Percentiles rank a stretch among this genome's conserved stretches.
These are phyloP conservation scores for Aciculosporium take DNA, from an alignment of 2,329 filamentous ascomycete species.

Conservation along the genomic window DNA sequence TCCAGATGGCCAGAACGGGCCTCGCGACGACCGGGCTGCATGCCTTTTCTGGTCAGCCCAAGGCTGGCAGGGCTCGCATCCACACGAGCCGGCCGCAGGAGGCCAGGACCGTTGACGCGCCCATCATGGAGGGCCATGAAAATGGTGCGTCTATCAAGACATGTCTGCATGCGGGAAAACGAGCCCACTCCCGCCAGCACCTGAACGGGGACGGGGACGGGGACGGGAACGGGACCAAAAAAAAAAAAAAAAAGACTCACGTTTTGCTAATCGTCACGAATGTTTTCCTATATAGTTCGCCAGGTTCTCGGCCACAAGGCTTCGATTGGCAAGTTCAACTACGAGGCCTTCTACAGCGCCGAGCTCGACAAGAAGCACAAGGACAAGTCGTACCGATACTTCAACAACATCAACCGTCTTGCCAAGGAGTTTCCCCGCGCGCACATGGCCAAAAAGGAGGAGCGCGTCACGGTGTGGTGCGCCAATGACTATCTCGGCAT, in stretches of 20 bases:
- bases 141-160: conserved; percentile 28
- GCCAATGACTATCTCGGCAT: conserved; percentile 98
- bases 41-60: conserved; percentile 34
- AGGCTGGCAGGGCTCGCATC: conserved; percentile 53
- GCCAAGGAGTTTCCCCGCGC: conserved; percentile 92
- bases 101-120: conserved; percentile 59
- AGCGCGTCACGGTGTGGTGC: conserved; percentile 95
- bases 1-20: conserved; percentile 53
- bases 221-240: too few relatives aligned
- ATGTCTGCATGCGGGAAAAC: too few relatives aligned
- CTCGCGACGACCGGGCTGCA: conserved; percentile 35
- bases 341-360: conserved; percentile 72
- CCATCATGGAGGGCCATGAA: conserved; percentile 32
- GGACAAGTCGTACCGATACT: conserved; percentile 99
- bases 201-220: too few relatives aligned
- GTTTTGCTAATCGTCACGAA: conserved; percentile 2
- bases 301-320: neutral
- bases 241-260: too few relatives aligned
- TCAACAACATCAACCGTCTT: conserved; percentile 99
- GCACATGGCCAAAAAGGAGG: conserved; percentile 71
- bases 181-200: too few relatives aligned
- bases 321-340: conserved; percentile 58
- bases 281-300: neutral
- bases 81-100: conserved; percentile 69
- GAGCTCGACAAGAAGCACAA: conserved; percentile 98